Percentiles rank a stretch among this genome's conserved stretches.
Conservation (phyloP, 2,329 filamentous ascomycete species). For the Cordyceps militaris region DNA sequence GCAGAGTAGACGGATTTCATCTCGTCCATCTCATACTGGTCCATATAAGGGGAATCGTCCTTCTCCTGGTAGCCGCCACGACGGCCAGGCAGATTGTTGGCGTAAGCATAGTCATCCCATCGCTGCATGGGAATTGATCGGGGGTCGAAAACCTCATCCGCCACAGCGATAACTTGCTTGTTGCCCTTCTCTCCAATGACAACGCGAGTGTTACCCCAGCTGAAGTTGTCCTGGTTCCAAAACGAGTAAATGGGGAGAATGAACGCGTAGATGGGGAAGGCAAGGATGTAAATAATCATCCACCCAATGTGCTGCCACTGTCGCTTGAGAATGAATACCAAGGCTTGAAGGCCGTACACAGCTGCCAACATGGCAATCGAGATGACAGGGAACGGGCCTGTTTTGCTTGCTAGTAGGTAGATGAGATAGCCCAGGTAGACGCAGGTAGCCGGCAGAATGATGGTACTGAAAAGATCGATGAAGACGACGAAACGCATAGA, state of each 20-base stretch:
- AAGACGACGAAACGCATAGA: constrained; percentile 96
- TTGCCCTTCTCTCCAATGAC: constrained; percentile 90
- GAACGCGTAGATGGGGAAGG: constrained; percentile 90
- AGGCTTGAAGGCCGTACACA: constrained; percentile 89
- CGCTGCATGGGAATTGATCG: constrained; percentile 87
- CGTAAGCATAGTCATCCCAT: constrained; percentile 91
- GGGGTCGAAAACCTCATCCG: constrained; percentile 82
- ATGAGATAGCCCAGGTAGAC: constrained; percentile 83
- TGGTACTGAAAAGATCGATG: constrained; percentile 85
- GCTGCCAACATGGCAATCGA: constrained; percentile 84
- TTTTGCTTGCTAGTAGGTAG: constrained; percentile 62
- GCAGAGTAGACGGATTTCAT: constrained; percentile 96
- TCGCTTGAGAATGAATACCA: constrained; percentile 94
- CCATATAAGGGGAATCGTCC: constrained; percentile 56
- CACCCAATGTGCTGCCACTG: constrained; percentile 98
- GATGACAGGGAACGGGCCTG: constrained; percentile 74
- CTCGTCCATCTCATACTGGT: constrained; percentile 94
- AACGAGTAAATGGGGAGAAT: constrained; percentile 92
- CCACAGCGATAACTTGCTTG: constrained; percentile 83
- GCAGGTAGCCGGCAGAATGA: constrained; percentile 85
- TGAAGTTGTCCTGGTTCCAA: constrained; percentile 99
- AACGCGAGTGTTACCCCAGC: constrained; percentile 96
- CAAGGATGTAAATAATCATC: constrained; percentile 99
- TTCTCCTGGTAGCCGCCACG: constrained; percentile 68
- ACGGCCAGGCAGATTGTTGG: constrained; percentile 84